phyloP scores from a whole-genome alignment of 2,329 filamentous ascomycete species.

The Claviceps sp. region DNA sequence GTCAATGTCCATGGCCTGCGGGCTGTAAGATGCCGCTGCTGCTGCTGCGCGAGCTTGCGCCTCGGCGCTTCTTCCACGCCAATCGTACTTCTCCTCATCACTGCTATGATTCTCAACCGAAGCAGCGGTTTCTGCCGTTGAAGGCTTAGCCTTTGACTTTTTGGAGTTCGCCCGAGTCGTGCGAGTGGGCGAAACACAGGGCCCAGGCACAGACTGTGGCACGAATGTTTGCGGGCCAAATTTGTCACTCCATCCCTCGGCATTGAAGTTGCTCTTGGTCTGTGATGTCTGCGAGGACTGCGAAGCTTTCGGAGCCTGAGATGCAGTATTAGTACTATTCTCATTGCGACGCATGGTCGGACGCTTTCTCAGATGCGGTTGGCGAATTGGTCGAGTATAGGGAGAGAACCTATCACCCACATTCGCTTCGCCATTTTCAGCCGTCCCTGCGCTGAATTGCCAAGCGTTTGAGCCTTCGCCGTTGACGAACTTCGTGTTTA shows the following conservation, averaged over 20 bases:
- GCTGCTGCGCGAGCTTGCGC: conserved; percentile 10
- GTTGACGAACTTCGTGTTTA: conserved; percentile 46
- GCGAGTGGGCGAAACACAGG: conserved; percentile 32
- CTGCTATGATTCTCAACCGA: conserved; percentile 35
- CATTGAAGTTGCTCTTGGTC: conserved; percentile 28
- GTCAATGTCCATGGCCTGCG: conserved; percentile 54
- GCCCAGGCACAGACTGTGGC: conserved; percentile 26
- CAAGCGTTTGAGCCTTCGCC: conserved; percentile 31
- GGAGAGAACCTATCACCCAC: conserved; percentile 25
- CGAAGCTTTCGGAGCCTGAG: conserved; percentile 10
- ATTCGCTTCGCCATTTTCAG: conserved; percentile 14
- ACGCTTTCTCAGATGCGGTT: conserved; percentile 22
- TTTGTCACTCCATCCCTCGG: conserved; percentile 39
- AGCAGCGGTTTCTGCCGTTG: conserved; percentile 29
- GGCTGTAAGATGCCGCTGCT: conserved; percentile 26
- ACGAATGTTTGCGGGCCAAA: conserved; percentile 42
- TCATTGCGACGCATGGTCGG: conserved; percentile 11
- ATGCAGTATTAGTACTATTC: conserved; percentile 12
- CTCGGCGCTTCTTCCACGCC: conserved; percentile 22
- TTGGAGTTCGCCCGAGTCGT: conserved; percentile 34
- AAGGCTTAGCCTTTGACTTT: conserved; percentile 45
- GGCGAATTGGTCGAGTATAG: conserved; percentile 24
- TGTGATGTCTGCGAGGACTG: conserved; percentile 10
- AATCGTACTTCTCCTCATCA: conserved; percentile 25
- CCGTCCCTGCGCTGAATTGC: conserved; percentile 39